phyloP scores from a whole-genome alignment of 208 protist genomes.

The Acanthamoeba royreba region DNA sequence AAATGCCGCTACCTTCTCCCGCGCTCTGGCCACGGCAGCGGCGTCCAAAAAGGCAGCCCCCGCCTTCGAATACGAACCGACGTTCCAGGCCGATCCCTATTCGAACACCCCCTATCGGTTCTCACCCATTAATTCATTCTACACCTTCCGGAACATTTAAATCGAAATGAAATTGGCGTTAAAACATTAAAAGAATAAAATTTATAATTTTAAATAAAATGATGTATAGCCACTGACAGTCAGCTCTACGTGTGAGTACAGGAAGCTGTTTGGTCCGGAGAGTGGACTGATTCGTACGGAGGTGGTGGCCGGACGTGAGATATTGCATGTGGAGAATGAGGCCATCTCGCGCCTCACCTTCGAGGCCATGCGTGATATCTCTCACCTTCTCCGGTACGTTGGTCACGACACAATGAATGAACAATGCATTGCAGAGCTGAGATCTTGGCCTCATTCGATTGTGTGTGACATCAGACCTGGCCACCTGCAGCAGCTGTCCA shows the following conservation, averaged over 20 bases:
- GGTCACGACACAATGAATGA: too few species aligned
- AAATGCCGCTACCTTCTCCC: too few species aligned
- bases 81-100: not conserved
- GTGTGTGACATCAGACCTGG: conserved; percentile 58
- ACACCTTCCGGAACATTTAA: not conserved
- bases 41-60: not conserved
- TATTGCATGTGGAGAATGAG: conserved; percentile 86
- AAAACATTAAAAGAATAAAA: too few species aligned
- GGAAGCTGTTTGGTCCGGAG: not conserved
- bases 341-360: conserved; percentile 86
- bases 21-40: not conserved
- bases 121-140: not conserved
- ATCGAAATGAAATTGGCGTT: too few species aligned
- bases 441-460: not conserved
- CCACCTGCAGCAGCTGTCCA: conserved; percentile 89
- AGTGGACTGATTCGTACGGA: not conserved
- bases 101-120: not conserved
- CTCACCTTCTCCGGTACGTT: conserved; percentile 88
- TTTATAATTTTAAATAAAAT: too few species aligned
- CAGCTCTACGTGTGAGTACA: not conserved
- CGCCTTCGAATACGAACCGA: not conserved
- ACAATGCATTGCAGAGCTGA: too few species aligned
- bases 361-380: conserved; percentile 90
- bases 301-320: not conserved
- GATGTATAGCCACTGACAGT: too few species aligned